These are phyloP conservation scores for Apiospora arundinis DNA, from an alignment of 2,329 filamentous ascomycete genomes.

Conservation along the genomic window DNA sequence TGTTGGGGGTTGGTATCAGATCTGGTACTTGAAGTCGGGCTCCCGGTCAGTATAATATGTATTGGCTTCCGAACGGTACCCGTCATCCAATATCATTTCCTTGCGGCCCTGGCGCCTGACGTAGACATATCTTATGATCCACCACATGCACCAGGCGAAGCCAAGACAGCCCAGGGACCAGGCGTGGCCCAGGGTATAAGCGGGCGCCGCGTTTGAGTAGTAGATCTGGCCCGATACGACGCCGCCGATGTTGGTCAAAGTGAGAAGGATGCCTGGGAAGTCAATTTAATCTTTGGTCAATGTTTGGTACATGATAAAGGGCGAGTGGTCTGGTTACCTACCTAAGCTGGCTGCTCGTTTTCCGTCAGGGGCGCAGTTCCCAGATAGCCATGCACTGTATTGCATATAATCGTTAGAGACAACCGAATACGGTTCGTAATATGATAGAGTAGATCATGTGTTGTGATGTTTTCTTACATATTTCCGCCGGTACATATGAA, in stretches of 20 bases:
- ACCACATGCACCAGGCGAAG: constrained; percentile 46
- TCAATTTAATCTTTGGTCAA: background rate
- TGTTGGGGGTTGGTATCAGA: constrained; percentile 32
- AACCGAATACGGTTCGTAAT: background rate
- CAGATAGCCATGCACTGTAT: constrained; percentile 35
- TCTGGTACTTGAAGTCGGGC: constrained; percentile 57
- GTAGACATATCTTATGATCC: constrained; percentile 42
- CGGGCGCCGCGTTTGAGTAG: constrained; percentile 32
- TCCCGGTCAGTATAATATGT: constrained; percentile 53
- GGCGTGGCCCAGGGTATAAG: constrained; percentile 39
- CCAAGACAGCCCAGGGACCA: constrained; percentile 44
- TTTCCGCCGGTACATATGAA: constrained; percentile 36
- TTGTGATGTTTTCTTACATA: constrained; percentile 29
- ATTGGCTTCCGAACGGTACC: constrained; percentile 53
- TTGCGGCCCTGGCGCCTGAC: constrained; percentile 39
- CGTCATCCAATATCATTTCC: constrained; percentile 39
- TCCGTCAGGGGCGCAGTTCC: constrained; percentile 37
- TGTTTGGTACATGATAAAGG: background rate
- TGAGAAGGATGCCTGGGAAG: constrained; percentile 28
- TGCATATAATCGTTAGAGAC: background rate
- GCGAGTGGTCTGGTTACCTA: background rate
- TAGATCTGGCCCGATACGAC: constrained; percentile 39
- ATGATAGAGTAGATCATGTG: background rate
- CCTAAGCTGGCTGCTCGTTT: constrained; percentile 38
- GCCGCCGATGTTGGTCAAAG: constrained; percentile 35